Evolutionary conservation across 75 land plant genomes (phyloP), one percentile per base, ranked within the genome.

Genomic region (Pinus albicaulis): DNA sequence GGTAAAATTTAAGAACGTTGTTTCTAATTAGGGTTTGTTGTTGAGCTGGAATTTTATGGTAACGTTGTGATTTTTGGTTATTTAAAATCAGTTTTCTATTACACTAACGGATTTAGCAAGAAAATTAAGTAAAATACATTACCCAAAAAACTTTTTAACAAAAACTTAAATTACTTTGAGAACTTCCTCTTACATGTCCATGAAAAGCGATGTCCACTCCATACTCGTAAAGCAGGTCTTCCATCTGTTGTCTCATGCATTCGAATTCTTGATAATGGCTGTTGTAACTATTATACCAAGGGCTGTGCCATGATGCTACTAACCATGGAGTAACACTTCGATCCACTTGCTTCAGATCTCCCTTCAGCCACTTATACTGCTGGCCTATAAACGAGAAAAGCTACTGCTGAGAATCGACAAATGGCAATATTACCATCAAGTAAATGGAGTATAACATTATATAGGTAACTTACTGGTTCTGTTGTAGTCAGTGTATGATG

Each of bases 161-260:
- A n/a, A n/a, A n/a, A n/a, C n/a, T n/a, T n/a, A n/a, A n/a, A n/a
- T n/a, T n/a, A n/a, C n/a, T n/a, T n/a, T n/a, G n/a, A n/a, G 0
- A 22, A 34, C 0, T 4, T 22, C 12, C 22, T 16, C 74, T 57
- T 78, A 85, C 87, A 84, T 84, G 86, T 16, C 86, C 86, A 66
- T 71, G 38, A 73, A 84, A 84, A 38, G 76, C 74, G 17, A 81
- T 5, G 58, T 85, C 87, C 12, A 85, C 87, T 1, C 87, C 80
- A 57, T 78, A 41, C 55, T 74, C 26, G 55, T 85, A 85, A 36
- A 85, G 72, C 13, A 85, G 44, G 60, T 78, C 84, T 74, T 85
- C 87, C 87, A 85, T 85, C 44, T 76, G 53, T 11, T 76, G 80
- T 17, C 87, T 66, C 87, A 85, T 85, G 75, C 87, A 85, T 61